Conservation (phyloP, 2,329 filamentous ascomycete species). For the Sclerotinia borealis region DNA sequence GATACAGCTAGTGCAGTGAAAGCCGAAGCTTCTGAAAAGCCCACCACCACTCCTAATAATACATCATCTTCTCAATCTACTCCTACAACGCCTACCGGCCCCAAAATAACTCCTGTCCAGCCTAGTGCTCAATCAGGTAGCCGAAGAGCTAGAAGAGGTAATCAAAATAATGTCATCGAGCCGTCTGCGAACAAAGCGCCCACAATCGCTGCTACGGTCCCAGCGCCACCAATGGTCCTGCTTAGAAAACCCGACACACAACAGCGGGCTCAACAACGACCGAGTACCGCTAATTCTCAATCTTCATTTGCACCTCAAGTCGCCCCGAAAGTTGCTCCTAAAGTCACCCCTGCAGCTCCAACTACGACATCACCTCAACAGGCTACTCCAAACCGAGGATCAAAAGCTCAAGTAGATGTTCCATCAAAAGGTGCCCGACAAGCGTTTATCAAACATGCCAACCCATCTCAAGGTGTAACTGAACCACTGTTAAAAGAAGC, state of each 20-base stretch:
- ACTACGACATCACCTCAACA: conserved; percentile 22
- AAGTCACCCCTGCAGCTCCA: conserved; percentile 19
- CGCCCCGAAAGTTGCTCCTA: conserved; percentile 23
- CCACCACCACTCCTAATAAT: conserved; percentile 9
- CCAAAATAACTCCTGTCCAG: conserved; percentile 26
- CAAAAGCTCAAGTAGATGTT: conserved; percentile 17
- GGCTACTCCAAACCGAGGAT: conserved; percentile 28
- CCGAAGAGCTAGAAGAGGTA: conserved; percentile 36
- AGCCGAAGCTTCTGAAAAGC: conserved; percentile 22
- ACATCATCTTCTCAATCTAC: conserved; percentile 7
- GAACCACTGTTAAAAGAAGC: conserved; percentile 71
- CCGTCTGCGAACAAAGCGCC: conserved; percentile 20
- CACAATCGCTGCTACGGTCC: conserved; percentile 24
- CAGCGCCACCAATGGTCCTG: conserved; percentile 33
- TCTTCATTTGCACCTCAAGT: conserved; percentile 5
- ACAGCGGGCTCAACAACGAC: conserved; percentile 19
- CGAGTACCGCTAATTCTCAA: conserved; percentile 14
- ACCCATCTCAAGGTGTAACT: conserved; percentile 85
- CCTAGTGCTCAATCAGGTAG: conserved; percentile 17
- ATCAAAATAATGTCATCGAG: conserved; percentile 22
- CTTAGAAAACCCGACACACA: conserved; percentile 36
- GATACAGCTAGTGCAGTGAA: conserved; percentile 37
- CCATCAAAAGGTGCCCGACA: conserved; percentile 49
- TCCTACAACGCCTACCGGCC: conserved; percentile 26
- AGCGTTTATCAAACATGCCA: conserved; percentile 76